A percentile compares a stretch with the other conserved stretches of the same genome.
phyloP scores from a whole-genome alignment of 805 yeast species.

The Dipodascopsis tothii region DNA sequence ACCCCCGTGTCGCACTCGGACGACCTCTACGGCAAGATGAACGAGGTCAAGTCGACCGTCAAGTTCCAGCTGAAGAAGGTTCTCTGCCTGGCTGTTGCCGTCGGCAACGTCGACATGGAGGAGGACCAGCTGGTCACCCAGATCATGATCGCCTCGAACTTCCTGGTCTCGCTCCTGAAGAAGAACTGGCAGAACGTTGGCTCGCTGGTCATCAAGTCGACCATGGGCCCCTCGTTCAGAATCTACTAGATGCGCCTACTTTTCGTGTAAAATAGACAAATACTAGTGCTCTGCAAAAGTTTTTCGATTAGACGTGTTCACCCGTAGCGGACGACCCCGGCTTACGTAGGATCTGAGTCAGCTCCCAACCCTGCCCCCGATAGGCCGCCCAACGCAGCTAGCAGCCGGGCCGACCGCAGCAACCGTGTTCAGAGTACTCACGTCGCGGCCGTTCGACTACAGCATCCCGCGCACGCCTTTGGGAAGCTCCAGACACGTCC shows the following conservation, averaged over 20 bases:
- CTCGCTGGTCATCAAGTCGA: slow-evolving; percentile 94
- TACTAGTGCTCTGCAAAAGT: too few species aligned
- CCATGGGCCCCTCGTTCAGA: slow-evolving; percentile 99
- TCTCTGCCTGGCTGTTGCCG: slow-evolving; percentile 97
- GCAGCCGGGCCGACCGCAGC: too few species aligned
- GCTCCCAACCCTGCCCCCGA: too few species aligned
- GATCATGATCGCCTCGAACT: slow-evolving; percentile 97
- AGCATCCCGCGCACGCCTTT: too few species aligned
- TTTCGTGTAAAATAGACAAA: too few species aligned
- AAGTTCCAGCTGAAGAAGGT: slow-evolving; percentile 99
- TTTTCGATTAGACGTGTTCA: too few species aligned
- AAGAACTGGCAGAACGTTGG: slow-evolving; percentile 99
- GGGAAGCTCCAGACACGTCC: too few species aligned
- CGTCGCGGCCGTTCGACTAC: too few species aligned
- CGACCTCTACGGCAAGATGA: slow-evolving; percentile 91
- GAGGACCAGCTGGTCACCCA: slow-evolving; percentile 94
- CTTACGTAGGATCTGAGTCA: too few species aligned
- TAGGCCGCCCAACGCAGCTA: too few species aligned
- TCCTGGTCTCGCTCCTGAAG: slow-evolving; percentile 97
- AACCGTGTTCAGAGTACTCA: too few species aligned
- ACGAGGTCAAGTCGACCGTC: slow-evolving; percentile 97
- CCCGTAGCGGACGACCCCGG: too few species aligned
- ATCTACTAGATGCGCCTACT: slow-evolving; percentile 62
- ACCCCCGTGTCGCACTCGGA: slow-evolving; percentile 99
- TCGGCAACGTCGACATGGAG: slow-evolving; percentile 99